phyloP scores from a whole-genome alignment of 1,139 yeast genomes.

The Blastobotrys malaysiensis region DNA sequence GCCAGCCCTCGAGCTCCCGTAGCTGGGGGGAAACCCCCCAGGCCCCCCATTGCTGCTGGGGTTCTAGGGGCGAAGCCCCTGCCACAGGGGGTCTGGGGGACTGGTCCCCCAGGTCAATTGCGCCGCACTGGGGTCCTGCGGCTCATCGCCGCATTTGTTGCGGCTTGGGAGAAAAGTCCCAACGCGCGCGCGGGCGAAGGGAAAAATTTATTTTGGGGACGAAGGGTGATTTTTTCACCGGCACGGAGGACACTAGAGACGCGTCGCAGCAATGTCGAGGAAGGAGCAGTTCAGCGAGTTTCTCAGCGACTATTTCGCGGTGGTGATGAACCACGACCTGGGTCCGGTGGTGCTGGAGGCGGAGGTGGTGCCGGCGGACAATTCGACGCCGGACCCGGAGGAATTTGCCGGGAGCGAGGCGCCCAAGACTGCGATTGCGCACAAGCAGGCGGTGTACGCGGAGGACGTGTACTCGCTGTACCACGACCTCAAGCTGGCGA shows the following conservation, averaged over 20 bases:
- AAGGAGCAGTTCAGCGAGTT: background rate
- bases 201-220: background rate
- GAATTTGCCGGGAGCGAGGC: slow-evolving; percentile 9
- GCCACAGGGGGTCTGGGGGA: background rate
- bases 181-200: background rate
- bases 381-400: slow-evolving; percentile 5
- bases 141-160: background rate
- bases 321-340: background rate
- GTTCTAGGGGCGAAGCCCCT: background rate
- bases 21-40: too few species aligned
- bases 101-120: too few species aligned
- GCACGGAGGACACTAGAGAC: background rate
- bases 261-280: background rate
- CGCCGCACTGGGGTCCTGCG: background rate
- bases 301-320: background rate
- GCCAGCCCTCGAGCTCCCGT: too few species aligned
- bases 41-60: too few species aligned
- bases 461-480: slow-evolving; percentile 37
- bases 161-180: background rate
- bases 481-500: slow-evolving; percentile 69
- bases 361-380: slow-evolving; percentile 7
- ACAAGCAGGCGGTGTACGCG: slow-evolving; percentile 15
- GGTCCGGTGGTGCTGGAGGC: slow-evolving; percentile 3
- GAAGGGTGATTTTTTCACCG: background rate
- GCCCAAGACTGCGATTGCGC: slow-evolving; percentile 12